These are phyloP conservation scores for Fusarium duplospermum DNA, from an alignment of 2,329 filamentous ascomycete genomes.

Conservation along the genomic window DNA sequence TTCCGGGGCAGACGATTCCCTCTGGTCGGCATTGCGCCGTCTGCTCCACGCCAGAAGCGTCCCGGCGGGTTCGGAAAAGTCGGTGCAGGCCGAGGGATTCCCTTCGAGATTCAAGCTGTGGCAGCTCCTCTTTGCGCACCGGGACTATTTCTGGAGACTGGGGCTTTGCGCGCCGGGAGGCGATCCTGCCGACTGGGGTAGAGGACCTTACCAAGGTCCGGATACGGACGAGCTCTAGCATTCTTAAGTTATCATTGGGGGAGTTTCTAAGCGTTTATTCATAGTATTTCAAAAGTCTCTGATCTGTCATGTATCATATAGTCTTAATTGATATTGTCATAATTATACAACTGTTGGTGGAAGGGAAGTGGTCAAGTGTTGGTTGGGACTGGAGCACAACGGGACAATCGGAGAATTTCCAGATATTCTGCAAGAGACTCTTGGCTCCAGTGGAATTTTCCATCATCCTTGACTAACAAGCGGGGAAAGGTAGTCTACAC, in stretches of 20 bases:
- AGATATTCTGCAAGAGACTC: neutral
- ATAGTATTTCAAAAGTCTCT: constrained; percentile 7
- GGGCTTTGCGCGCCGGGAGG: constrained; percentile 89
- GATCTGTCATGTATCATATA: constrained; percentile 3
- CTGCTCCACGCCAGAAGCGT: constrained; percentile 40
- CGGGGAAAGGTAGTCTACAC: neutral
- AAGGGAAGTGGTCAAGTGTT: neutral
- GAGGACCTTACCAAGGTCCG: constrained; percentile 58
- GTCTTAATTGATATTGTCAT: neutral
- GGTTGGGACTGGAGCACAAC: neutral
- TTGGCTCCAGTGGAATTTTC: neutral
- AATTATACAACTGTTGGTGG: neutral
- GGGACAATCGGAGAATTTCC: constrained; percentile 5
- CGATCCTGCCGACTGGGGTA: constrained; percentile 75
- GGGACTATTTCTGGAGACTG: constrained; percentile 96
- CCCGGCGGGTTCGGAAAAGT: constrained; percentile 37
- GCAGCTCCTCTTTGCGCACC: constrained; percentile 91
- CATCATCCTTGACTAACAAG: neutral
- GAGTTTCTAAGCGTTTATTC: constrained; percentile 4
- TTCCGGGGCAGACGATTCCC: constrained; percentile 63
- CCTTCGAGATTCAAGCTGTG: constrained; percentile 78
- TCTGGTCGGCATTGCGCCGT: constrained; percentile 43
- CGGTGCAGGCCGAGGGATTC: constrained; percentile 58
- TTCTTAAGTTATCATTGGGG: neutral
- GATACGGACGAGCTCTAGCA: constrained; percentile 53